Base-by-base conservation (phyloP, 441 rosid genomes). In the Jatropha multifida region DNA sequence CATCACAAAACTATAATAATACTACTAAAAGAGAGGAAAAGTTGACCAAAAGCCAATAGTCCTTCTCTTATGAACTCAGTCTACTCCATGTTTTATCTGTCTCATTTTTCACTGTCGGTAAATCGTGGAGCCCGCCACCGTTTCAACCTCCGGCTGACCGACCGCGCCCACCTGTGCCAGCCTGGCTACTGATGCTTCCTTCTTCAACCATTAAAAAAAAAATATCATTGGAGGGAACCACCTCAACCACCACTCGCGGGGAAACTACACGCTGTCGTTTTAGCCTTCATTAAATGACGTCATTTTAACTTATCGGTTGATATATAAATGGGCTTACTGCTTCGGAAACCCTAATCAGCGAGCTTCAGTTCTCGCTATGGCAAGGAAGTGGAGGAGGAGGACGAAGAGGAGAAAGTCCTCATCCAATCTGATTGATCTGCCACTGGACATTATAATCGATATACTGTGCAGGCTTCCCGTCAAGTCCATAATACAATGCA, bases 31-130 rank as follows among this genome's bases (percentile, higher is more conserved):
- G 64, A 15, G 14, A 12, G 20, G 56, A 2, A 73, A 3, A 44
- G 65, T 74, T 74, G 77, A 74, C 76, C 76, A 17, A 13, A 48
- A 40, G 20, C 27, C 11, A 54, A 41, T 10, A 41, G 65, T 65
- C 64, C 3, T 71, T 42, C 20, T 70, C n/a, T 37, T 18, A 54
- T 54, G 2, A 8, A 18, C 20, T 8, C 12, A 20, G 3, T 6
- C 14, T 20, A 7, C 3, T 17, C 65, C 6, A 26, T 37, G 7
- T 7, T 27, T 32, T 32, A 32, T 32, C 32, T 32, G 32, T 6
- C 38, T 14, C 11, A 6, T 13, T 23, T 46, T 66, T 67, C 4
- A 46, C 27, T 65, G 49, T 55, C 5, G 13, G 12, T 52, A 69
- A 69, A 7, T 38, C 40, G 42, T 42, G 73, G 49, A 55, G 23